Conservation (phyloP, 257 asterid species). For the Coffea eugenioides region DNA sequence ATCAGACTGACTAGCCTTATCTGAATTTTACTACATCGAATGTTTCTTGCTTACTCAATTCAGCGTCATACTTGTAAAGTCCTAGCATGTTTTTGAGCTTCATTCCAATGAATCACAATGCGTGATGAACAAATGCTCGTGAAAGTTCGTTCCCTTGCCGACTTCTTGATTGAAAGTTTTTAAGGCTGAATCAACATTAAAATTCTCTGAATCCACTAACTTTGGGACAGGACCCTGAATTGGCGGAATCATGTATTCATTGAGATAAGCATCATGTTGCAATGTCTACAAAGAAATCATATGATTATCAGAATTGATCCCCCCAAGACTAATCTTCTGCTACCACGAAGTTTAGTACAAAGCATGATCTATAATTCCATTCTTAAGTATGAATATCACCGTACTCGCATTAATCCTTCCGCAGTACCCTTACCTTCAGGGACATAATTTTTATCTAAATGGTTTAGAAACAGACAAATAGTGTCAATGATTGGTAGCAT, state of each 20-base stretch:
- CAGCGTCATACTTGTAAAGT: neutral
- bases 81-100: neutral
- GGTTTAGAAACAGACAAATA: neutral
- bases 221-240: conserved; percentile 19
- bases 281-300: conserved; percentile 13
- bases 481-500: conserved; percentile 21
- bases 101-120: neutral
- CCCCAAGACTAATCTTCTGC: neutral
- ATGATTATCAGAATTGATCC: neutral
- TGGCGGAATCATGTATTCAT: conserved; percentile 13
- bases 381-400: neutral
- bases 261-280: conserved; percentile 19
- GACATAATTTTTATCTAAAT: conserved; percentile 1
- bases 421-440: neutral
- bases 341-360: neutral
- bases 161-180: neutral
- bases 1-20: neutral
- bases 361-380: conserved; percentile 1
- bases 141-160: neutral
- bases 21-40: neutral
- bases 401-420: neutral
- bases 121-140: neutral
- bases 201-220: neutral
- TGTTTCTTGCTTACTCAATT: too few relatives aligned
- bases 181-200: conserved; percentile 1